Evolutionary conservation across 306 rosid genomes (phyloP).

Genomic region (Cyclanthera cordifolia): DNA sequence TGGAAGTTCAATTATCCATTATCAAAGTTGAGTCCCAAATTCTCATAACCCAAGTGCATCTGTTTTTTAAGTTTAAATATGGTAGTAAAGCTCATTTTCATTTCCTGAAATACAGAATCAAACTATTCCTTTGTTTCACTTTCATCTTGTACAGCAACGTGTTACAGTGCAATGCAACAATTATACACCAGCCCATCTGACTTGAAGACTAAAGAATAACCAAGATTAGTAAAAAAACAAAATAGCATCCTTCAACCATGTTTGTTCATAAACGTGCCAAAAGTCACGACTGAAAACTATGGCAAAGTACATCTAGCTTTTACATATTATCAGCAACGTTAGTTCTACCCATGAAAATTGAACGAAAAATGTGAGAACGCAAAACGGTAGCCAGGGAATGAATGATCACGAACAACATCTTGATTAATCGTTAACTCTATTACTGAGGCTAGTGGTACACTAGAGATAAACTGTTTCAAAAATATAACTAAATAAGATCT

Average conservation of each 20-base stretch:
- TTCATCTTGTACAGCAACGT: neutral
- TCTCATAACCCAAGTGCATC: neutral
- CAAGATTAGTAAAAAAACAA: neutral
- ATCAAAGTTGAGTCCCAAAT: neutral
- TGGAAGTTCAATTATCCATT: constrained; percentile 5
- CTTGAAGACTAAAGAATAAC: neutral
- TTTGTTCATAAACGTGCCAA: neutral
- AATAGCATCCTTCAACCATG: neutral
- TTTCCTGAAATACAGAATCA: neutral
- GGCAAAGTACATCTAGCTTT: neutral
- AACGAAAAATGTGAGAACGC: neutral
- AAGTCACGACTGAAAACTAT: neutral
- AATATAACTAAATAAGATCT: neutral
- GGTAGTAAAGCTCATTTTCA: constrained; percentile 1
- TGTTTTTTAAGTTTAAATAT: neutral
- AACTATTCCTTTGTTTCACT: neutral
- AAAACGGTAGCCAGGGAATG: neutral
- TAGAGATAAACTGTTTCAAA: neutral
- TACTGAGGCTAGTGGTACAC: neutral
- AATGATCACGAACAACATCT: too few relatives aligned
- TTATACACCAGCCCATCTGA: neutral
- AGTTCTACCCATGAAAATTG: neutral
- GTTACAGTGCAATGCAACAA: too few relatives aligned
- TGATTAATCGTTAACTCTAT: neutral
- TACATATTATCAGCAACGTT: neutral